A percentile compares a stretch with the other conserved stretches of the same genome.
These are phyloP conservation scores for Colletotrichum tropicicola DNA, from an alignment of 2,329 filamentous ascomycete genomes.

Conservation along the genomic window DNA sequence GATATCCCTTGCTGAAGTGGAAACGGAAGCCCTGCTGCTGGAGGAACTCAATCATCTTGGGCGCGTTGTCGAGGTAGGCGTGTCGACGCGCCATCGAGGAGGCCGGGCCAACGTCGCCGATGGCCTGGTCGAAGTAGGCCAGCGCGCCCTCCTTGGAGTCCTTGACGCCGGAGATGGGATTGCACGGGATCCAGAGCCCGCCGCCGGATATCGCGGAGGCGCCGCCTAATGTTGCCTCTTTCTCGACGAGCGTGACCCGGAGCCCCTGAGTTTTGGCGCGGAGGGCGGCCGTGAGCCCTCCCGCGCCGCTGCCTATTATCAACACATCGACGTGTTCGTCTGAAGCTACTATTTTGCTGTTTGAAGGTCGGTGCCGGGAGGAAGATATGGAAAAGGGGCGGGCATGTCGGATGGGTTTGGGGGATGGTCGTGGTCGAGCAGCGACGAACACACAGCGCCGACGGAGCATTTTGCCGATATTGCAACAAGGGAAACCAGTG, in stretches of 20 bases:
- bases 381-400: background rate
- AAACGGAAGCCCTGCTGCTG: constrained; percentile 38
- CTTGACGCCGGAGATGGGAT: constrained; percentile 33
- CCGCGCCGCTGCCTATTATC: constrained; percentile 43
- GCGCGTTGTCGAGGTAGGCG: constrained; percentile 41
- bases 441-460: background rate
- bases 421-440: background rate
- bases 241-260: constrained; percentile 41
- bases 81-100: constrained; percentile 37
- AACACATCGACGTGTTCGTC: constrained; percentile 28
- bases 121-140: constrained; percentile 38
- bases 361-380: background rate
- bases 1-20: constrained; percentile 35
- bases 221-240: constrained; percentile 41
- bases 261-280: constrained; percentile 35
- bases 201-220: constrained; percentile 45
- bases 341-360: background rate
- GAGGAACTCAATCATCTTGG: constrained; percentile 42
- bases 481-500: no score
- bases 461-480: background rate
- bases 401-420: background rate
- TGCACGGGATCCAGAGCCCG: constrained; percentile 45
- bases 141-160: constrained; percentile 38
- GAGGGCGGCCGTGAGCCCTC: constrained; percentile 41
- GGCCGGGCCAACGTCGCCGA: constrained; percentile 39